A percentile compares a stretch with the other conserved stretches of the same genome.
Conservation (phyloP, 2,329 filamentous ascomycete genomes). For the Rhynchosporium graminicola region DNA sequence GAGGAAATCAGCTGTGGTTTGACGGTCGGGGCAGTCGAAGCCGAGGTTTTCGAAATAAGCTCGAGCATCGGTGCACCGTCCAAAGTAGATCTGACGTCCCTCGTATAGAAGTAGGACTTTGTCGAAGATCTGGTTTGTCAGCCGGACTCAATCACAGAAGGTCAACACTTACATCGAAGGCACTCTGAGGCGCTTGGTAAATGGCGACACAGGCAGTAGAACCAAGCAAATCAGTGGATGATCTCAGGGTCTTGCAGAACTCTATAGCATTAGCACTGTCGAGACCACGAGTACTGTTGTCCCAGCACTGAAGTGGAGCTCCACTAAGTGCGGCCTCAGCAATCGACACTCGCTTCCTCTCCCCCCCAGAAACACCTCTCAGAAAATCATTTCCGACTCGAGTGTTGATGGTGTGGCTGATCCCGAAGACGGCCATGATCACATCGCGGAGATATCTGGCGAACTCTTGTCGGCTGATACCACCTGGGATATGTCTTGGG, state of each 20-base stretch:
- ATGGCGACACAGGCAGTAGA: slow-evolving; percentile 67
- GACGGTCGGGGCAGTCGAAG: slow-evolving; percentile 67
- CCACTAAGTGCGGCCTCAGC: slow-evolving; percentile 67
- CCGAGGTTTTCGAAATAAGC: slow-evolving; percentile 71
- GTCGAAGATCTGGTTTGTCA: slow-evolving; percentile 54
- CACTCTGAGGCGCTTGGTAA: slow-evolving; percentile 69
- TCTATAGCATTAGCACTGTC: slow-evolving; percentile 73
- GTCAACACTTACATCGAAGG: slow-evolving; percentile 56
- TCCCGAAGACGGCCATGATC: slow-evolving; percentile 69
- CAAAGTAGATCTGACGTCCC: slow-evolving; percentile 73
- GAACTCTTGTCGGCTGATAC: slow-evolving; percentile 59
- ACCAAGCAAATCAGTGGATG: slow-evolving; percentile 63
- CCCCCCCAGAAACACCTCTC: slow-evolving; percentile 66
- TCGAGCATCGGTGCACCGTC: slow-evolving; percentile 61
- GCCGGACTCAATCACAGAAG: not conserved
- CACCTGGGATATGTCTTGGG: slow-evolving; percentile 60
- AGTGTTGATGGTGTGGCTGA: slow-evolving; percentile 70
- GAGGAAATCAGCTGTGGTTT: slow-evolving; percentile 64
- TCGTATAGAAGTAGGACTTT: slow-evolving; percentile 67
- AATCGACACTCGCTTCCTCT: slow-evolving; percentile 77
- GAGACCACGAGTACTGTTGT: slow-evolving; percentile 73
- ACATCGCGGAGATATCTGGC: slow-evolving; percentile 47
- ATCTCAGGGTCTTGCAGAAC: slow-evolving; percentile 67
- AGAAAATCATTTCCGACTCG: slow-evolving; percentile 74
- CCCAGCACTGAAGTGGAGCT: slow-evolving; percentile 68